Conservation (phyloP, 192 early-diverging fungal genomes). For the Coemansia sp. region DNA sequence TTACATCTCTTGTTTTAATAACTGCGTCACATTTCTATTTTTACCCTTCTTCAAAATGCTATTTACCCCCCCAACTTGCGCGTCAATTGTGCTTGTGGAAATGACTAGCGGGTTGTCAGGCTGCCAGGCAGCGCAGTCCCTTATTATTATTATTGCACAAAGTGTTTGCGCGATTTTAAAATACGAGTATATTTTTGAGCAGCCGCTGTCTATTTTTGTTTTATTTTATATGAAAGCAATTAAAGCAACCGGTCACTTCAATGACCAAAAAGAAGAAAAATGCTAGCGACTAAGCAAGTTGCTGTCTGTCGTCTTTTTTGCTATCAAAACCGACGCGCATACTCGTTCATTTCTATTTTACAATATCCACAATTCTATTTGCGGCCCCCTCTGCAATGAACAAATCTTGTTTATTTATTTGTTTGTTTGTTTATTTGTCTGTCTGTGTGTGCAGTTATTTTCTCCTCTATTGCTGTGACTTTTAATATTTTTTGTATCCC, state of each 20-base stretch:
- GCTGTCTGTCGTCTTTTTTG: neutral
- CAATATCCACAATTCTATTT: slow-evolving; percentile 2
- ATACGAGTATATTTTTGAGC: neutral
- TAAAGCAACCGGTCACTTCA: neutral
- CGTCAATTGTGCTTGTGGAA: neutral
- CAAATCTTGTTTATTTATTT: slow-evolving; percentile 2
- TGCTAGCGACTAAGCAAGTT: neutral
- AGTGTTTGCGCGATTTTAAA: neutral
- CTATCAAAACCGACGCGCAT: neutral
- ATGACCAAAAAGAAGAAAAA: neutral
- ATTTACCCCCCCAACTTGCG: neutral
- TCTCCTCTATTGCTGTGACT: neutral
- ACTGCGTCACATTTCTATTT: too few relatives aligned
- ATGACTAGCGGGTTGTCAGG: neutral
- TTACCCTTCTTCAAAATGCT: too few relatives aligned
- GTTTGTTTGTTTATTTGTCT: too few relatives aligned
- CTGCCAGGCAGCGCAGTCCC: neutral
- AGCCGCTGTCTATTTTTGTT: neutral
- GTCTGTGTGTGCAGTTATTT: neutral
- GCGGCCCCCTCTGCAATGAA: neutral
- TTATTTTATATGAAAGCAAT: neutral
- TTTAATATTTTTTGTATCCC: neutral
- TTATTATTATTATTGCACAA: neutral
- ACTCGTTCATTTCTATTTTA: neutral
- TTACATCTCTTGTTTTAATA: too few relatives aligned